phyloP scores from a whole-genome alignment of 2,329 filamentous ascomycete species.

The Cladosporium sphaerospermum region DNA sequence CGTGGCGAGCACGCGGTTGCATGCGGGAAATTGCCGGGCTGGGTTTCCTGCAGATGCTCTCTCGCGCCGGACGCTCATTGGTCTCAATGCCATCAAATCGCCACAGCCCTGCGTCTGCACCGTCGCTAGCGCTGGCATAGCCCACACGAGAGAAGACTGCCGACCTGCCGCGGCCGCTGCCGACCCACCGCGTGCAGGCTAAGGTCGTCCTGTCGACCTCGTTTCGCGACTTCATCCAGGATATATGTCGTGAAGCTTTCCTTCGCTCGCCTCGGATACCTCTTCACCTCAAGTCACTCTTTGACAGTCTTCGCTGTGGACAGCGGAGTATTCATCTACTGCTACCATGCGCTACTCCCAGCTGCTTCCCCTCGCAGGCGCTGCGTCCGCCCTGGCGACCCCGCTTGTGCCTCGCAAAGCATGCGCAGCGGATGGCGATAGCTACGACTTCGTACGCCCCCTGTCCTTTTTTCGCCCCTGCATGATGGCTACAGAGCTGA shows the following conservation, averaged over 20 bases:
- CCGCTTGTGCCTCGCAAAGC: conserved; percentile 8
- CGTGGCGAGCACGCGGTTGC: conserved; percentile 5
- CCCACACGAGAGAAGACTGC: neutral
- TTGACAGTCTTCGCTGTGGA: neutral
- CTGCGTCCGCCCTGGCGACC: conserved; percentile 1
- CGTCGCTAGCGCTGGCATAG: conserved; percentile 1
- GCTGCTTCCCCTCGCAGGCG: conserved; percentile 2
- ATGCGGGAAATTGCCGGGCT: neutral
- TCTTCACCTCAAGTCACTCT: too few species aligned
- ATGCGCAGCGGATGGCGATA: conserved; percentile 4
- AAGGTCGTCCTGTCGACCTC: neutral
- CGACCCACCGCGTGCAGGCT: conserved; percentile 1
- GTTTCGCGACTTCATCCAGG: conserved; percentile 1
- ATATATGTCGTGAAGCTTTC: neutral
- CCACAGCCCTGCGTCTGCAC: conserved; percentile 1
- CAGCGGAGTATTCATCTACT: neutral
- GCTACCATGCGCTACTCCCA: conserved; percentile 5
- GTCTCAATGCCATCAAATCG: neutral
- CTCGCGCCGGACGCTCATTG: neutral
- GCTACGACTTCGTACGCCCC: conserved; percentile 10
- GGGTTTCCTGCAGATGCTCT: neutral
- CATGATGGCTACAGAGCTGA: neutral
- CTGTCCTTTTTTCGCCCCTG: neutral
- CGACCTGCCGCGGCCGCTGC: neutral
- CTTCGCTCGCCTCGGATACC: too few species aligned